Percentiles rank a stretch among this genome's conserved stretches.
Conservation (phyloP, 108 stramenopile genomes). For the Epithemia pelagica region DNA sequence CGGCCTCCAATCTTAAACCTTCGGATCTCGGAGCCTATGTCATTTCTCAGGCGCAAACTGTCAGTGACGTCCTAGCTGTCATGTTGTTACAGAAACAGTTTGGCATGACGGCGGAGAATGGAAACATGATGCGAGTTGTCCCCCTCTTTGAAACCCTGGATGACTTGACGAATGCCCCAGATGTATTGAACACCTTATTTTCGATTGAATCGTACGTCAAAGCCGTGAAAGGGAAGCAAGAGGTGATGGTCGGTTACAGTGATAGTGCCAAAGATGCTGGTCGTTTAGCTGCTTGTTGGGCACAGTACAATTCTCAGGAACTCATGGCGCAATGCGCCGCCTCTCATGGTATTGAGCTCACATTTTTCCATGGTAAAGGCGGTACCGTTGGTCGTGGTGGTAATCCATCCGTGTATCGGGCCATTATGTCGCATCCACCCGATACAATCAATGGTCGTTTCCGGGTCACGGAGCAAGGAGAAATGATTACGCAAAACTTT, state of each 20-base stretch:
- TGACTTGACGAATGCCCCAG: constrained; percentile 81
- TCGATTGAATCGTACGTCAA: constrained; percentile 71
- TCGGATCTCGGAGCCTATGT: constrained; percentile 94
- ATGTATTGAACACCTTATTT: constrained; percentile 64
- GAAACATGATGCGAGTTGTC: constrained; percentile 89
- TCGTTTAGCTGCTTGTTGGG: constrained; percentile 91
- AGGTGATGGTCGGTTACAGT: constrained; percentile 98
- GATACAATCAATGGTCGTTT: constrained; percentile 94
- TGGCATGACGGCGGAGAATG: constrained; percentile 68
- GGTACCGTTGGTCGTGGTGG: constrained; percentile 97
- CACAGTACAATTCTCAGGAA: constrained; percentile 92
- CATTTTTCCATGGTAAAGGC: constrained; percentile 97
- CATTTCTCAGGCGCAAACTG: constrained; percentile 87
- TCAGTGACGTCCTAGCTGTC: constrained; percentile 95
- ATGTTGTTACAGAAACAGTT: constrained; percentile 92
- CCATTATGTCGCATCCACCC: constrained; percentile 90
- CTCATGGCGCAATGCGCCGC: constrained; percentile 73
- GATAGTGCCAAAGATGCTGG: constrained; percentile 98
- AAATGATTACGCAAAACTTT: constrained; percentile 98
- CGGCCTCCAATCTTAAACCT: constrained; percentile 63
- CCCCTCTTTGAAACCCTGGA: constrained; percentile 95
- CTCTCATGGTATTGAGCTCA: constrained; percentile 81
- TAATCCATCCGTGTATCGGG: constrained; percentile 79
- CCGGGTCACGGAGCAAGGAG: constrained; percentile 98
- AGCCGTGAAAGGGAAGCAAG: constrained; percentile 79